Base-by-base conservation (phyloP, 176 grass and related monocot species). In the Lolium multiflorum region DNA sequence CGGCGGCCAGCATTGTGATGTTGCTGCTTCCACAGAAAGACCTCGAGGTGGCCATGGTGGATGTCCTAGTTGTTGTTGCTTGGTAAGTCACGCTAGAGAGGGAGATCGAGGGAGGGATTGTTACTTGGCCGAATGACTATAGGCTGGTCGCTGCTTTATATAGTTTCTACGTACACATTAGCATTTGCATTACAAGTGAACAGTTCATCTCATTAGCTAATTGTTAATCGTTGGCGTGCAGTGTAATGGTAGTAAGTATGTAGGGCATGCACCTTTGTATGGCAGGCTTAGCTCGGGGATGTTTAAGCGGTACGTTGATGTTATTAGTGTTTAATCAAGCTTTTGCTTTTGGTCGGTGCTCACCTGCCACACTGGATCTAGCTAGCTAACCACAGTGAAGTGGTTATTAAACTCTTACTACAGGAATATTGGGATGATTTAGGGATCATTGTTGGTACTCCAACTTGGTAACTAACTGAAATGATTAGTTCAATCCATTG, bases 71-170 rank as follows among this genome's bases (percentile, higher is more conserved):
- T 17, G n/a, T 4, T 16, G 37, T 22, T 2, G 6, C 11, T 35
- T 81, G 16, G 3, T 4, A 48, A 73, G n/a, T 28, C 56, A 38
- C 16, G 43, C 65, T 22, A 71, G 65, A 24, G 18, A 22, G 15
- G 17, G 22, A 57, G 54, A 59, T 59, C 57, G 20, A 35, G 6
- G 26, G 44, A 14, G 21, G 18, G 78, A 3, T 31, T 31, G 47
- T 9, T 14, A 31, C 73, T 76, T 76, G 24, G 73, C 48, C 14
- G 84, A 72, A 9, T 38, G 51, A 10, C 39, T 13, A 22, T 52
- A n/a, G 61, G 74, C 9, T 28, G 74, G n/a, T 43, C 16, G 11
- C 67, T 74, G 44, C 78, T 87, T 81, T 81, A 74, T 81, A 87
- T 74, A 87, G 77, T 47, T 10, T 25, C 14, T 9, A 63, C 28